These are phyloP conservation scores for Candida glucosophila DNA, from an alignment of 1,139 yeast species.

Conservation along the genomic window DNA sequence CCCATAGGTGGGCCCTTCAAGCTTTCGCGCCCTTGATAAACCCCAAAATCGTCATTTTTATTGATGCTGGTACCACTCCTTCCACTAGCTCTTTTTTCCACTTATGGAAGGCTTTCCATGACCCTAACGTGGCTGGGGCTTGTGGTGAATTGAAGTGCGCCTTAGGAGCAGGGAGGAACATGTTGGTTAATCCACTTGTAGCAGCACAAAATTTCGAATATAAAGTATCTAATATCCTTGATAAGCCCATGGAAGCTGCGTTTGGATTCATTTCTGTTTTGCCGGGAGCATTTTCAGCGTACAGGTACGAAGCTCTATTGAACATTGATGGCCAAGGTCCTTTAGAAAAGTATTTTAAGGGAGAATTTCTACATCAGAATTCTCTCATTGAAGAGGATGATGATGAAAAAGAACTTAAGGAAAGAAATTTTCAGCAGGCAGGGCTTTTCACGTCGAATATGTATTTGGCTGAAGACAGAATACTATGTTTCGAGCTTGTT, in stretches of 20 bases:
- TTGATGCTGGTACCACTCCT: conserved; percentile 80
- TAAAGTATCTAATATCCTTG: conserved; percentile 73
- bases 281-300: conserved; percentile 86
- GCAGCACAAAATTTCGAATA: conserved; percentile 84
- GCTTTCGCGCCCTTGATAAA: conserved; percentile 65
- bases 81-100: conserved; percentile 64
- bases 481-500: conserved; percentile 72
- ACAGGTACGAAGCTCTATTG: conserved; percentile 61
- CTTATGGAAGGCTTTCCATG: conserved; percentile 68
- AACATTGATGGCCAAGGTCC: conserved; percentile 66
- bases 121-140: conserved; percentile 76
- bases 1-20: conserved; percentile 82
- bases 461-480: conserved; percentile 83
- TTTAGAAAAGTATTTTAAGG: conserved; percentile 69
- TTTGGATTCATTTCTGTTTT: conserved; percentile 77
- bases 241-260: conserved; percentile 76
- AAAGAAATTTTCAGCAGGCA: conserved; percentile 34
- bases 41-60: conserved; percentile 62
- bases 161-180: conserved; percentile 46
- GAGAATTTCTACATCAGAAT: conserved; percentile 58
- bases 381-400: conserved; percentile 27
- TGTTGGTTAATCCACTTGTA: conserved; percentile 63
- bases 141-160: conserved; percentile 78
- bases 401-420: conserved; percentile 35
- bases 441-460: conserved; percentile 76